Percentiles rank a stretch among this genome's conserved stretches.
Evolutionary conservation across 164 flowering plant genomes (phyloP).

Genomic region (Houttuynia cordata): DNA sequence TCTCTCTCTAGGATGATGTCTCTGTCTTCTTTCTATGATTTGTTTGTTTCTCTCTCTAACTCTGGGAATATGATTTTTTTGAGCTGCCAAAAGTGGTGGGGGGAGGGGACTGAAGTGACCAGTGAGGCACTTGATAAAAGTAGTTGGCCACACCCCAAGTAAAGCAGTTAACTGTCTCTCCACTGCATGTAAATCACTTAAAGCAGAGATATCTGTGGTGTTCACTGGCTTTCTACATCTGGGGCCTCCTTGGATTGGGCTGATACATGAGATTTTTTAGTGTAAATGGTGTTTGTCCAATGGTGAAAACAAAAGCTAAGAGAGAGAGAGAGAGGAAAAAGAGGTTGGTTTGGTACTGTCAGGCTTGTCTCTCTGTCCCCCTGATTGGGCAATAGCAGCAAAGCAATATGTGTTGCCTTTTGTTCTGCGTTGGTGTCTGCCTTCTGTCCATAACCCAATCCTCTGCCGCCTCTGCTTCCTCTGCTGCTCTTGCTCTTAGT

Average conservation of each 20-base stretch:
- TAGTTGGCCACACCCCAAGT: neutral
- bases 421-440: neutral
- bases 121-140: neutral
- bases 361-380: constrained; percentile 1
- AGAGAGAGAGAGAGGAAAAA: neutral
- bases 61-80: too few species aligned
- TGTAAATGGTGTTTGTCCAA: neutral
- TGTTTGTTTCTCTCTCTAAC: too few species aligned
- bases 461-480: too few species aligned
- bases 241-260: neutral
- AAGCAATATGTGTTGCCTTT: constrained; percentile 4
- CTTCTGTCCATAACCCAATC: constrained; percentile 1
- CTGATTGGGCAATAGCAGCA: constrained; percentile 5
- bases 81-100: neutral
- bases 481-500: neutral
- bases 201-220: neutral
- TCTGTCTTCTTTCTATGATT: too few species aligned
- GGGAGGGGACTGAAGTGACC: neutral
- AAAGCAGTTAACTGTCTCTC: neutral
- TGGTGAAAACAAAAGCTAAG: neutral
- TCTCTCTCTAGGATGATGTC: neutral
- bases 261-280: too few species aligned
- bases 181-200: neutral
- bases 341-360: constrained; percentile 3
- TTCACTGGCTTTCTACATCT: too few species aligned